A percentile compares a stretch with the other conserved stretches of the same genome.
Conservation (phyloP, 768 basidiomycete genomes). For the Pulveroboletus sp. region DNA sequence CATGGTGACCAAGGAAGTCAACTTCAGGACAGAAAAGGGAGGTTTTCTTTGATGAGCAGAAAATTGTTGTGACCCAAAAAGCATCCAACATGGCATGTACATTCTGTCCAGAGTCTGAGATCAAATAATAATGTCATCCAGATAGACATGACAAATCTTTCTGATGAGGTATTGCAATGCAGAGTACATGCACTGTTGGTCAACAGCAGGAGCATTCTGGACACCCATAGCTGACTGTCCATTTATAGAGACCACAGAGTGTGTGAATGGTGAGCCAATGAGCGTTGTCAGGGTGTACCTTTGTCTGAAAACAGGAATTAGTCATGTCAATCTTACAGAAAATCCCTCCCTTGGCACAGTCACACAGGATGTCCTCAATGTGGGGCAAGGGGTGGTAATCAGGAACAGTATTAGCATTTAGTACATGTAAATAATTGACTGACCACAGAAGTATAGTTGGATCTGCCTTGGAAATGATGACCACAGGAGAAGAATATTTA, state of each 20-base stretch:
- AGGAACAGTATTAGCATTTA: constrained; percentile 22
- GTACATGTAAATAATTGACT: constrained; percentile 28
- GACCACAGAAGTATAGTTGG: constrained; percentile 15
- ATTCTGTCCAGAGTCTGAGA: no score
- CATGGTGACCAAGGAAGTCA: no score
- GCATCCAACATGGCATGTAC: no score
- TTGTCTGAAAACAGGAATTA: no score
- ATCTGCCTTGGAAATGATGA: constrained; percentile 37
- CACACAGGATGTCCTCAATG: constrained; percentile 17
- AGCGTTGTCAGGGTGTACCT: constrained; percentile 28
- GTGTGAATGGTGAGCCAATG: constrained; percentile 37
- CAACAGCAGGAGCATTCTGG: constrained; percentile 12
- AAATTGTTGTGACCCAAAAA: no score
- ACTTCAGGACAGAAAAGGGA: no score
- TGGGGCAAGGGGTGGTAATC: constrained; percentile 19
- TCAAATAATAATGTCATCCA: constrained; percentile 28
- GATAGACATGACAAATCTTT: no score
- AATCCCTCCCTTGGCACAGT: constrained; percentile 33
- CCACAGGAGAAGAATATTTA: constrained; percentile 31
- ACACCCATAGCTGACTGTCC: no score
- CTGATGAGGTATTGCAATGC: constrained; percentile 9
- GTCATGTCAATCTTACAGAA: no score
- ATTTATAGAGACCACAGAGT: constrained; percentile 36
- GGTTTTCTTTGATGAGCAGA: no score
- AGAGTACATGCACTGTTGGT: constrained; percentile 13